Evolutionary conservation across 2,329 filamentous ascomycete species (phyloP).

Genomic region (Aschersonia sp.): DNA sequence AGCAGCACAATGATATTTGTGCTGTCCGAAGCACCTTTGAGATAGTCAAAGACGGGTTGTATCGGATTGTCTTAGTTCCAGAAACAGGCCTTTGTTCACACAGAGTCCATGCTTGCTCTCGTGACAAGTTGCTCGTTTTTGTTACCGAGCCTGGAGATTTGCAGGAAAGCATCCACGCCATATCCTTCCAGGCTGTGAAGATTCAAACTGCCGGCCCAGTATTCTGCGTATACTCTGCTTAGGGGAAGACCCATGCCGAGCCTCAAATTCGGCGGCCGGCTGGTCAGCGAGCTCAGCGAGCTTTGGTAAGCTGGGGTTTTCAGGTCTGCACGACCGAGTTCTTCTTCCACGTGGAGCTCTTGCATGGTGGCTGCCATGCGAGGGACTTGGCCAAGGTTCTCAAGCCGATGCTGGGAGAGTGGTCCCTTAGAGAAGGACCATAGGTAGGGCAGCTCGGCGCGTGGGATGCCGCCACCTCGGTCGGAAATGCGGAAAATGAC

Average conservation of each 20-base stretch:
- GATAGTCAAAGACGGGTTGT: not conserved
- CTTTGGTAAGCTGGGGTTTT: constrained; percentile 29
- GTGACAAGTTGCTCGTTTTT: constrained; percentile 90
- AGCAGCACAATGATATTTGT: too few species aligned
- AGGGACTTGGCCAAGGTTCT: constrained; percentile 76
- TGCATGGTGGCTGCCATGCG: constrained; percentile 89
- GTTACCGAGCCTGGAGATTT: constrained; percentile 92
- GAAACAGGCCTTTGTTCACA: constrained; percentile 15
- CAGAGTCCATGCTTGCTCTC: constrained; percentile 62
- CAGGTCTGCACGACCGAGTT: constrained; percentile 24
- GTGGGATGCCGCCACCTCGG: constrained; percentile 81
- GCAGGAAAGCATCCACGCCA: constrained; percentile 87
- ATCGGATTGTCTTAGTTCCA: not conserved
- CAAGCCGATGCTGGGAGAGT: constrained; percentile 59
- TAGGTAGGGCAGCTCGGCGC: constrained; percentile 72
- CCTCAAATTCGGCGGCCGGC: constrained; percentile 70
- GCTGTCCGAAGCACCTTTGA: not conserved
- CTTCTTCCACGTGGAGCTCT: constrained; percentile 49
- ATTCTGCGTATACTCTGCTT: constrained; percentile 90
- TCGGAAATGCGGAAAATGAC: constrained; percentile 95
- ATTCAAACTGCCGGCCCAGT: constrained; percentile 89
- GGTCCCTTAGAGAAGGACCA: constrained; percentile 97
- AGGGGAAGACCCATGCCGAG: constrained; percentile 89
- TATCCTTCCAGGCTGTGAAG: constrained; percentile 91
- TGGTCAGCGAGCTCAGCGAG: constrained; percentile 68